Evolutionary conservation across 2,329 filamentous ascomycete genomes (phyloP), one percentile per base, ranked within the genome.

Genomic region (Arthrobotrys iridis): DNA sequence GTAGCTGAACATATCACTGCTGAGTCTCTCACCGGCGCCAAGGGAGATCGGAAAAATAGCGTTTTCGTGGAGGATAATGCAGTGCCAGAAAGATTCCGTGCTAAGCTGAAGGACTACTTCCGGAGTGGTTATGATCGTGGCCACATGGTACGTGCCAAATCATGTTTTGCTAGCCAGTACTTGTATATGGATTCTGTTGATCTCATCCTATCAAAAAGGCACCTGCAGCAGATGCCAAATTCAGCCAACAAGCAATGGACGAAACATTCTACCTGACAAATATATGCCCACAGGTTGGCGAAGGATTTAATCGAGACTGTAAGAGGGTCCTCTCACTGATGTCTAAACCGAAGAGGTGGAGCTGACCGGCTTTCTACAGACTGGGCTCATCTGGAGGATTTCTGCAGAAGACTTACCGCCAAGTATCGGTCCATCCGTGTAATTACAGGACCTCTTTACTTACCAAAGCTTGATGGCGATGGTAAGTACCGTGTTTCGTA

Each of bases 361-460:
- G 10, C 28, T 30, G 24, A 45, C 55, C 18, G 7, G 13, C 13
- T 37, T 13, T 15, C n/a, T 40, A 24, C 46, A 64, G 58, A 99
- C 87, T 99, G 95, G 95, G 91, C 95, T 37, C 95, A 99, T 82
- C 93, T 99, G 78, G 95, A 99, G 84, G 94, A 97, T 81, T 99
- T 98, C 81, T 97, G 94, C 84, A 88, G 95, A 7, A 86, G 93
- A 15, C 85, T 99, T 78, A 94, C 93, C 0, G 84, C 85, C 50
- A 87, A 85, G 63, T 99, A 97, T 81, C 93, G 94, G 0, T 91
- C 88, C 43, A 94, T 99, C 24, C 87, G 95, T 77, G 90, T 98
- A 78, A 92, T 97, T 66, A 99, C 95, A 0, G 95, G 95, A 0
- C 95, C 95, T 1, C 84, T 99, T 45, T 99, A 99, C 83, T 87